Evolutionary conservation across 208 protist species (phyloP), one percentile per base, ranked within the genome.

Genomic region (Crithidia fasciculata): DNA sequence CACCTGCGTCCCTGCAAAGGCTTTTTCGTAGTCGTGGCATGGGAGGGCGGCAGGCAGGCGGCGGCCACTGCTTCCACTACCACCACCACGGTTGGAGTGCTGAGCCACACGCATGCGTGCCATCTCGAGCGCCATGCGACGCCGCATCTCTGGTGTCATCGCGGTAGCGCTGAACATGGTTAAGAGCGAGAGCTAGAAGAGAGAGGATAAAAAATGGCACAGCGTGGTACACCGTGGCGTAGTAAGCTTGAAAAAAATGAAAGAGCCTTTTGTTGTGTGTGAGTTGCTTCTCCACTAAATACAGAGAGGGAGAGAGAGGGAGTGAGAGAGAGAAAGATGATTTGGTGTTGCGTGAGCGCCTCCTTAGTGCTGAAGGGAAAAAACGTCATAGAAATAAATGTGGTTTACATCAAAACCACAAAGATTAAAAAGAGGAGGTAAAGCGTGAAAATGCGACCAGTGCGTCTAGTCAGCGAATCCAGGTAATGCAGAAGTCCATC

Each of bases 21-120:
- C 59, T n/a, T 52, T 64, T n/a, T 36, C 59, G 59, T 49, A 53
- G 59, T 53, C 43, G 59, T 64, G 40, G 59, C 59, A 64, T 2
- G 43, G 59, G 12, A 64, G 59, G 13, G 59, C 43, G 41, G 5
- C 6, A 0, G 41, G 43, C 4, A 41, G 59, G 6, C 18, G 59
- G 12, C 59, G 43, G 28, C 28, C 28, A 28, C 28, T 9, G 57
- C 10, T 10, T 1, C 28, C 28, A 28, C 1, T 28, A 28, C 28
- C 18, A 19, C 16, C 5, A 36, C 57, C 5, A 0, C 8, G 9
- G 41, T 0, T 36, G 5, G 59, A 28, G 59, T 52, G 44, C 2
- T 15, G 59, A 15, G 43, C 59, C 5, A 37, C 43, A 41, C 59
- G 59, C 43, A 64, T 39, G 6, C 18, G 43, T 10, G 59, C 43